phyloP scores from a whole-genome alignment of 139 green algal genomes.

The Zygnema cylindricum region DNA sequence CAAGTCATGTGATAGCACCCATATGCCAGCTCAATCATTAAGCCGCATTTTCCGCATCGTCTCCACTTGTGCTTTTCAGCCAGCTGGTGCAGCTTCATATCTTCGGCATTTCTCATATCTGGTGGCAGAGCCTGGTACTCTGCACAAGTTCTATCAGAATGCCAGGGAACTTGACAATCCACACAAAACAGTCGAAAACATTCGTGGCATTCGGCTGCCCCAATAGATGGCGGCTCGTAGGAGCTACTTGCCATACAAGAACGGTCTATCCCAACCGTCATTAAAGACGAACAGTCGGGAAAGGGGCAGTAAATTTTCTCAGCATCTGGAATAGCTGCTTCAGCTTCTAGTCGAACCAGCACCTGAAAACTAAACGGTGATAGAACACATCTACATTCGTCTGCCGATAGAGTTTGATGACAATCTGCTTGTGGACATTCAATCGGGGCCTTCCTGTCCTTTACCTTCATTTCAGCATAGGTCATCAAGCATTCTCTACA shows the following conservation, averaged over 20 bases:
- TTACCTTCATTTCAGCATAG: neutral
- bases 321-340: neutral
- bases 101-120: neutral
- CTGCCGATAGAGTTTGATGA: neutral
- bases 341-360: neutral
- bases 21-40: conserved; percentile 20
- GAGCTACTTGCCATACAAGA: neutral
- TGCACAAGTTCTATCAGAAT: neutral
- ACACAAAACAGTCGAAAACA: neutral
- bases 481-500: neutral
- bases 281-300: neutral
- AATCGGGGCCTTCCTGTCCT: neutral
- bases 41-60: conserved; percentile 4
- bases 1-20: conserved; percentile 39
- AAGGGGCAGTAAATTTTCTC: neutral
- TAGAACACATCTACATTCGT: neutral
- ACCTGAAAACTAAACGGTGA: neutral
- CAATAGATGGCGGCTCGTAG: neutral
- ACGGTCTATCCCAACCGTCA: neutral
- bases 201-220: neutral
- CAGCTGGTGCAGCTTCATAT: conserved; percentile 1
- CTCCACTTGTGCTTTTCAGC: conserved; percentile 3
- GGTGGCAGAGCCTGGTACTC: neutral
- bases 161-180: neutral
- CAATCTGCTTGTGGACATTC: neutral